phyloP scores from a whole-genome alignment of 371 early-diverging fungal species.

The Batkoa obscura region DNA sequence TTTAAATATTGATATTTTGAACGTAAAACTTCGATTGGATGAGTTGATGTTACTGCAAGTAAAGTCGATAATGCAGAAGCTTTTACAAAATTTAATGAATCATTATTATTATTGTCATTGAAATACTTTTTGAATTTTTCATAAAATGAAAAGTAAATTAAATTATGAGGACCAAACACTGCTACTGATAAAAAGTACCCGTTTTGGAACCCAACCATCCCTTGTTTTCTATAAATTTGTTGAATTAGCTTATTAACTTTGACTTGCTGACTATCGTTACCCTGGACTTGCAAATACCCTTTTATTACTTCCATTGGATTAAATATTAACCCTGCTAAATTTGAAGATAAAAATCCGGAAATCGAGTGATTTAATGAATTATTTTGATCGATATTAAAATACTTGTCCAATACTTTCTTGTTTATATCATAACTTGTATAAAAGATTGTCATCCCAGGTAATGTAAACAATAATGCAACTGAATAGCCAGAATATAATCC shows the following conservation, averaged over 20 bases:
- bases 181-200: constrained; percentile 59
- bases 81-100: background rate
- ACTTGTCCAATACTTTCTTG: background rate
- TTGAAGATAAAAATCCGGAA: constrained; percentile 2
- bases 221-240: constrained; percentile 30
- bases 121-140: constrained; percentile 38
- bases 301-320: constrained; percentile 6
- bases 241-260: background rate
- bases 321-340: constrained; percentile 3
- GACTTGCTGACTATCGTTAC: background rate
- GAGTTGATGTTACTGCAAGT: background rate
- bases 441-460: constrained; percentile 1
- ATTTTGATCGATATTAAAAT: background rate
- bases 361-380: background rate
- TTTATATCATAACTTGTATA: background rate
- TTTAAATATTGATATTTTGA: background rate
- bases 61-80: background rate
- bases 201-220: constrained; percentile 42
- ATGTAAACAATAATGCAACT: constrained; percentile 3
- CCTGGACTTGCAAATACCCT: background rate
- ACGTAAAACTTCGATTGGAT: constrained; percentile 4
- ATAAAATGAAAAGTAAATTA: constrained; percentile 55
- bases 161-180: constrained; percentile 30
- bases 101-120: background rate
- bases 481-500: constrained; percentile 4